Base-by-base conservation (phyloP, 192 early-diverging fungal genomes). In the Backusella westeae region DNA sequence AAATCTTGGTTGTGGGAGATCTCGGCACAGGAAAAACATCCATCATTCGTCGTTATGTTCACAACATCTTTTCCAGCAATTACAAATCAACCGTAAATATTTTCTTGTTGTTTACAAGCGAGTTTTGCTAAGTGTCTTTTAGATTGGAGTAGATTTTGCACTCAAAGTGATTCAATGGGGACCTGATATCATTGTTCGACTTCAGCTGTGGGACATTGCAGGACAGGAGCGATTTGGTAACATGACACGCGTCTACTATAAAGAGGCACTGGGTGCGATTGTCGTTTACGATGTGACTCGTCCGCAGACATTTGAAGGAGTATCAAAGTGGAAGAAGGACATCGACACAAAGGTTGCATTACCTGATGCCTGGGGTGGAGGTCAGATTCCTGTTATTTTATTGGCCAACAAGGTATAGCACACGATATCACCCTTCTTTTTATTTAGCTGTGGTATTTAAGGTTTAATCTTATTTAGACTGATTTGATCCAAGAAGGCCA, bases 111-210 rank as follows among this genome's bases (percentile, higher is more conserved):
- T 36, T 4, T 12, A 8, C 35, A 32, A 73, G 6, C 15, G 7
- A 10, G 38, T 1, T 21, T 6, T 38, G 3, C 32, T 32, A 32
- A 32, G 32, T n/a, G 26, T 34, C 35, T 5, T 53, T 26, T 66
- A 90, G 89, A 90, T 90, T 81, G 89, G 89, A 49, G 89, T 90
- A 32, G 89, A 90, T 65, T 90, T 90, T 79, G 89, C 89, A 6
- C 77, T 89, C 29, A 90, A 90, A 72, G 83, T 85, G 17, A 83
- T 90, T 38, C 84, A 87, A 52, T 88, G 85, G 85, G 85, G 84
- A 53, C 83, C 85, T 15, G 85, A 87, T 39, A 85, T 83, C 1
- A 83, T 87, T 26, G 83, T 90, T 35, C 79, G 87, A 75, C 78
- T 90, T 53, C 89, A 90, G 66, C 78, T 90, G 32, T 90, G 89